These are phyloP conservation scores for Acanthamoeba triangularis DNA, from an alignment of 208 protist species.

Conservation along the genomic window DNA sequence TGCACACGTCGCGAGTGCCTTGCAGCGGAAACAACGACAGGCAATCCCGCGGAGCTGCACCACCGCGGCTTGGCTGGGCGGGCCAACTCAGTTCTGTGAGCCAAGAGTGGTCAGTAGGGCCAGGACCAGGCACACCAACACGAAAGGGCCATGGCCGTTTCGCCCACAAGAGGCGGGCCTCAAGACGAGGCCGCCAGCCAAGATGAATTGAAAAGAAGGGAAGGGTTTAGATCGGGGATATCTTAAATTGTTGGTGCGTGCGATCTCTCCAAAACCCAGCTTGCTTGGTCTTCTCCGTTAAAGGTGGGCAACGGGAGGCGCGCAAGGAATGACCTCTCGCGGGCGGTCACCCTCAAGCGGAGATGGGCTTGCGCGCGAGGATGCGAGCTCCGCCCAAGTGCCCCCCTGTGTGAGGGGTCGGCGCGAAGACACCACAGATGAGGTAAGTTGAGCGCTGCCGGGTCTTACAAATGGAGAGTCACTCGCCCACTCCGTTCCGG, in stretches of 20 bases:
- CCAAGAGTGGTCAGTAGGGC: too few species aligned
- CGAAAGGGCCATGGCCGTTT: too few species aligned
- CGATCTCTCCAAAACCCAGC: not conserved
- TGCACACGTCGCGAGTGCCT: not conserved
- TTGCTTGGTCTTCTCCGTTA: not conserved
- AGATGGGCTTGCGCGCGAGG: not conserved
- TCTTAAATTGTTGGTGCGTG: too few species aligned
- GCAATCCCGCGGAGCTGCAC: not conserved
- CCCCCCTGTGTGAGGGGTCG: slow-evolving; percentile 28
- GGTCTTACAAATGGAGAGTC: too few species aligned
- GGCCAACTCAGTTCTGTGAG: too few species aligned
- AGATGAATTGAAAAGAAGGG: too few species aligned
- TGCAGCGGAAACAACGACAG: not conserved
- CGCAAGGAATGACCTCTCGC: not conserved
- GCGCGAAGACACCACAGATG: not conserved
- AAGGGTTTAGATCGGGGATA: too few species aligned
- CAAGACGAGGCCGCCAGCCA: too few species aligned
- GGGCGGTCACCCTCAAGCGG: not conserved
- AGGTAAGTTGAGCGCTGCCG: not conserved
- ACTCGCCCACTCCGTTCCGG: too few species aligned
- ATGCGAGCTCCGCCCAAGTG: slow-evolving; percentile 76
- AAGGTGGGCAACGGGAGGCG: too few species aligned
- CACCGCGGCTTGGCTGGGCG: not conserved
- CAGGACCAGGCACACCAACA: too few species aligned
- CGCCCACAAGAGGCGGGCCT: too few species aligned